Conservation (phyloP, 257 asterid genomes). For the Jacaranda copaia region DNA sequence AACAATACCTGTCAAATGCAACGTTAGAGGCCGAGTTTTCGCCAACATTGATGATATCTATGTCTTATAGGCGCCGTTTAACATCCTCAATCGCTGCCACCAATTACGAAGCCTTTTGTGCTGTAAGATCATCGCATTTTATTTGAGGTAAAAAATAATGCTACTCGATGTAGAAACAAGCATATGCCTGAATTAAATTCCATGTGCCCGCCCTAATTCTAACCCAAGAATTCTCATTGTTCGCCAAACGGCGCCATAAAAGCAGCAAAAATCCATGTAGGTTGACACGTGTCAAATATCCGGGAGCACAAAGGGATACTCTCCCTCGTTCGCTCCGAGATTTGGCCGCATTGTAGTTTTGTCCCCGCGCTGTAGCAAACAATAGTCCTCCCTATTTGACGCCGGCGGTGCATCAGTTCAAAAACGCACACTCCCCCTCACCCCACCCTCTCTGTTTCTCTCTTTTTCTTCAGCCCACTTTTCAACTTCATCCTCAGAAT, state of each 20-base stretch:
- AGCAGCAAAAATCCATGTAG: neutral
- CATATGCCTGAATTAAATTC: slow-evolving; percentile 39
- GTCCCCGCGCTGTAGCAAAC: slow-evolving; percentile 31
- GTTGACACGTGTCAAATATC: slow-evolving; percentile 33
- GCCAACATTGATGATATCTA: slow-evolving; percentile 31
- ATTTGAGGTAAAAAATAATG: neutral
- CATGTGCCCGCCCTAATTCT: neutral
- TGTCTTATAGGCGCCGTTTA: slow-evolving; percentile 1
- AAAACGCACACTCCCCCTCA: slow-evolving; percentile 30
- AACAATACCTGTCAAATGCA: neutral
- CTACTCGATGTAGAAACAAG: slow-evolving; percentile 35
- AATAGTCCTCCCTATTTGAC: slow-evolving; percentile 31
- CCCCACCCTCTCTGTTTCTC: neutral
- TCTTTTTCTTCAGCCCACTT: slow-evolving; percentile 9
- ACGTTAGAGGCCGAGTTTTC: slow-evolving; percentile 38
- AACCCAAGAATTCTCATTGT: too few relatives aligned
- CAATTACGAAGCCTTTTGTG: slow-evolving; percentile 30
- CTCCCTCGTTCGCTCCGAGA: slow-evolving; percentile 38
- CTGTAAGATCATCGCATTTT: neutral
- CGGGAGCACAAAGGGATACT: slow-evolving; percentile 27
- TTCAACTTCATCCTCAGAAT: neutral
- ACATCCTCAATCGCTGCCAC: slow-evolving; percentile 14
- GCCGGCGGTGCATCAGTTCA: slow-evolving; percentile 39
- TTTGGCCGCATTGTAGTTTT: slow-evolving; percentile 33
- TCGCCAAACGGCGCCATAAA: slow-evolving; percentile 14